Percentiles rank a stretch among this genome's conserved stretches.
Evolutionary conservation across 192 early-diverging fungal species (phyloP).

Genomic region (Chytriomyces sp.): DNA sequence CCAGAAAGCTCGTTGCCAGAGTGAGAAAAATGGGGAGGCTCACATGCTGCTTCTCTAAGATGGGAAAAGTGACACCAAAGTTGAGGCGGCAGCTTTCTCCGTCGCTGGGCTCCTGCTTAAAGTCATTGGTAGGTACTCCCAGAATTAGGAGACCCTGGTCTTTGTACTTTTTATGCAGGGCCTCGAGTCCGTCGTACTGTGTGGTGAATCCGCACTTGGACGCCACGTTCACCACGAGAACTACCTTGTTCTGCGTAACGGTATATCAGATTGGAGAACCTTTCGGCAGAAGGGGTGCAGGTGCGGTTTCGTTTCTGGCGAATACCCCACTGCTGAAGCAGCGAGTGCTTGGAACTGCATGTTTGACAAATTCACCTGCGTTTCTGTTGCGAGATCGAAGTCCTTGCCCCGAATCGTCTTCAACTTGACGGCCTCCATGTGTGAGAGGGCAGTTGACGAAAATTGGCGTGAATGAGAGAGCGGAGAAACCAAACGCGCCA

Average conservation of each 20-base stretch:
- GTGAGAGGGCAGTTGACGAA: no score
- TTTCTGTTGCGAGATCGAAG: neutral
- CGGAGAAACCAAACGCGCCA: no score
- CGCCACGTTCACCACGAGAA: conserved; percentile 88
- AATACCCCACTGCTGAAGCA: no score
- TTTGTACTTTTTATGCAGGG: conserved; percentile 50
- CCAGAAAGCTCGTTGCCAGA: no score
- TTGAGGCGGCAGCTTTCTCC: conserved; percentile 62
- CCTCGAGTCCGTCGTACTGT: conserved; percentile 56
- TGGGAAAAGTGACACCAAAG: conserved; percentile 84
- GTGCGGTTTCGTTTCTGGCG: no score
- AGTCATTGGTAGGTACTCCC: conserved; percentile 94
- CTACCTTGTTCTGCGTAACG: conserved; percentile 64
- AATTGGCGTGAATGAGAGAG: no score
- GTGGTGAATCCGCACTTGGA: conserved; percentile 86
- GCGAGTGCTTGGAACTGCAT: no score
- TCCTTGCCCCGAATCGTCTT: neutral
- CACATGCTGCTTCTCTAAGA: conserved; percentile 85
- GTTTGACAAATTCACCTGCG: no score
- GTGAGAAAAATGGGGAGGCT: no score
- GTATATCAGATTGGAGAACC: neutral
- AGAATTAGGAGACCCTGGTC: conserved; percentile 73
- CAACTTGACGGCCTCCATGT: no score
- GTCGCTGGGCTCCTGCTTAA: conserved; percentile 44
- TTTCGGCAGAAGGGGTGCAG: neutral